phyloP scores from a whole-genome alignment of 139 green algal species.

The Chlorella sorokiniana region DNA sequence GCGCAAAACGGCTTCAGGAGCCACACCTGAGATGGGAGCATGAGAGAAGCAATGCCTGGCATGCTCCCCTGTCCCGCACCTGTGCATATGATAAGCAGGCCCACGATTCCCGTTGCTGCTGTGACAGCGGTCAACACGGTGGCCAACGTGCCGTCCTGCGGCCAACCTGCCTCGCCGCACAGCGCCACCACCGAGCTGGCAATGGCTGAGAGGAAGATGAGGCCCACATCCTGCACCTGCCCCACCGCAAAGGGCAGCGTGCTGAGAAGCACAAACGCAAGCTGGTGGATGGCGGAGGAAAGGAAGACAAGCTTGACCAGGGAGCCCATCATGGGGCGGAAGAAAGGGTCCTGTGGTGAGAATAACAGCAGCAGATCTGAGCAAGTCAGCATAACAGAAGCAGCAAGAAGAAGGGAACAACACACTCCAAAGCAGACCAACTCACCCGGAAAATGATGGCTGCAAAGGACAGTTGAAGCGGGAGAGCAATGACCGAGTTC shows the following conservation, averaged over 20 bases:
- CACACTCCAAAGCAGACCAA: neutral
- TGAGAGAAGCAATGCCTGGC: neutral
- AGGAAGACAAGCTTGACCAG: slow-evolving; percentile 73
- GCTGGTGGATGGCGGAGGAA: slow-evolving; percentile 70
- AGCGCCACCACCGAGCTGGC: slow-evolving; percentile 46
- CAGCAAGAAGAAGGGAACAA: neutral
- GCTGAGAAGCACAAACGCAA: slow-evolving; percentile 59
- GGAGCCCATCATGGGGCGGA: slow-evolving; percentile 53
- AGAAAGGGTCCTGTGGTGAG: slow-evolving; percentile 45
- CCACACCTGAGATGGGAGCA: neutral
- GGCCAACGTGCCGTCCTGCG: slow-evolving; percentile 48
- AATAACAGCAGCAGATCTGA: neutral
- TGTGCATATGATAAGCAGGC: slow-evolving; percentile 68
- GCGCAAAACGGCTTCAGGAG: neutral
- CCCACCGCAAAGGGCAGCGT: slow-evolving; percentile 77
- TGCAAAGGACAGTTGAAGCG: slow-evolving; percentile 73
- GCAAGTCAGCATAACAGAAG: neutral
- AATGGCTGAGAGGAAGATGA: slow-evolving; percentile 85
- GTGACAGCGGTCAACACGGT: slow-evolving; percentile 63
- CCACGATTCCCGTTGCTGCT: slow-evolving; percentile 67
- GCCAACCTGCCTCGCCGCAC: slow-evolving; percentile 9
- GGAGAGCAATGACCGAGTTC: slow-evolving; percentile 65
- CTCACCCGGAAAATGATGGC: slow-evolving; percentile 77
- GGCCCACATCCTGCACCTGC: slow-evolving; percentile 68
- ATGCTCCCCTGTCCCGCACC: slow-evolving; percentile 39